Evolutionary conservation across 176 grass and related monocot genomes (phyloP).

Genomic region (Musa troglodytarum): DNA sequence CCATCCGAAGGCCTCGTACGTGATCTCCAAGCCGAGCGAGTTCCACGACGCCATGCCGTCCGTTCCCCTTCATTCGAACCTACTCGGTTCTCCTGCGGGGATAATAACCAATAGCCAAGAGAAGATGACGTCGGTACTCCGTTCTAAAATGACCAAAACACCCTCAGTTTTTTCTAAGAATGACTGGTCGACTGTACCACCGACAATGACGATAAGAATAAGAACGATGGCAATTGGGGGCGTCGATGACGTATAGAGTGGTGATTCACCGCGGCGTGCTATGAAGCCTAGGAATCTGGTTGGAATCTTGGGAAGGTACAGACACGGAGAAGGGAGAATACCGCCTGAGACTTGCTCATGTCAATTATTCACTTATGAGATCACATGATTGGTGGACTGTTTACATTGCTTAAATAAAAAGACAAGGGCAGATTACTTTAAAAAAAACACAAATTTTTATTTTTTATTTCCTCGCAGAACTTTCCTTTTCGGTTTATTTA

Average conservation of each 20-base stretch:
- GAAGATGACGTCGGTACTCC: neutral
- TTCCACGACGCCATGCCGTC: constrained; percentile 68
- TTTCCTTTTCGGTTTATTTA: no score
- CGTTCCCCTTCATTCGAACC: neutral
- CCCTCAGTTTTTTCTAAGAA: neutral
- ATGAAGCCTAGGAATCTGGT: neutral
- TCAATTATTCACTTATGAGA: neutral
- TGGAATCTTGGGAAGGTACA: neutral
- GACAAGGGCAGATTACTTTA: no score
- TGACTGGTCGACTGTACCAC: neutral
- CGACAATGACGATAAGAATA: no score
- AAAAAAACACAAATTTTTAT: no score
- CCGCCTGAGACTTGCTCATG: neutral
- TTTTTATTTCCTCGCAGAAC: no score
- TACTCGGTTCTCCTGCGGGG: neutral
- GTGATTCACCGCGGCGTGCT: no score
- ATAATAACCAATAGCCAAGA: neutral
- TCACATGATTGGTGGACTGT: no score
- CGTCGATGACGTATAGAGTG: neutral
- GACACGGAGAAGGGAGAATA: no score
- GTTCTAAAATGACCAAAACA: neutral
- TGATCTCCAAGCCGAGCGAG: constrained; percentile 53
- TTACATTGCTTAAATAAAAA: no score
- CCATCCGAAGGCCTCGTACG: constrained; percentile 81
- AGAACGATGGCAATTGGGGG: neutral